Percentiles rank a stretch among this genome's conserved stretches.
phyloP scores from a whole-genome alignment of 2,329 filamentous ascomycete genomes.

The Phyllosticta capitalensis region DNA sequence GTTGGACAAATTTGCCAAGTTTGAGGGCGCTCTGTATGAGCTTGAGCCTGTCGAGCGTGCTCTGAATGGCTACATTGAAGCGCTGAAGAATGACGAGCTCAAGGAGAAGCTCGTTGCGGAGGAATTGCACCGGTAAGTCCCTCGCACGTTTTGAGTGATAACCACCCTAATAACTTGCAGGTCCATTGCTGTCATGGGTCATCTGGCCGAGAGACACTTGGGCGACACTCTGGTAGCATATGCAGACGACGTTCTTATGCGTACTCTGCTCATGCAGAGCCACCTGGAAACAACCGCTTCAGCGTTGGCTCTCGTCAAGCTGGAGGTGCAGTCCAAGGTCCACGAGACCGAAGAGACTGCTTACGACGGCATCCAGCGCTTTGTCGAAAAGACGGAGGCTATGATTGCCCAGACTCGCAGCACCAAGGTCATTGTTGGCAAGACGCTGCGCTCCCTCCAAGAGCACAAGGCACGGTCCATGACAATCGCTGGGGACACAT shows the following conservation, averaged over 20 bases:
- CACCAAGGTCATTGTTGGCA: conserved; percentile 72
- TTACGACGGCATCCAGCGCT: conserved; percentile 46
- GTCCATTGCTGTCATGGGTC: conserved; percentile 77
- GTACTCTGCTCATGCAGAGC: conserved; percentile 64
- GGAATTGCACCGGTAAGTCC: conserved; percentile 54
- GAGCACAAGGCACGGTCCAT: conserved; percentile 70
- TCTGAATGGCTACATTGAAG: conserved; percentile 80
- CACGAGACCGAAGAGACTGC: conserved; percentile 56
- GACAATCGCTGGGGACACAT: conserved; percentile 58
- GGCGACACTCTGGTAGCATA: conserved; percentile 59
- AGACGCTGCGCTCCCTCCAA: conserved; percentile 65
- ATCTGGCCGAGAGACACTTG: conserved; percentile 74
- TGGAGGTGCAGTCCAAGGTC: conserved; percentile 58
- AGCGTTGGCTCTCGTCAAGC: conserved; percentile 53
- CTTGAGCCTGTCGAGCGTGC: conserved; percentile 85
- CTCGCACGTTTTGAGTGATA: conserved; percentile 11
- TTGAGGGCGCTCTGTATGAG: conserved; percentile 74
- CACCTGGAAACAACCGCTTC: conserved; percentile 70
- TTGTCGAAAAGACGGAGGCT: conserved; percentile 60
- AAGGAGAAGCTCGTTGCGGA: conserved; percentile 74
- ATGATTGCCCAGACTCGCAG: conserved; percentile 69
- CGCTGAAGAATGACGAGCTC: conserved; percentile 71
- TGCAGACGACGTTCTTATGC: conserved; percentile 72
- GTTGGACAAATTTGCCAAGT: conserved; percentile 65
- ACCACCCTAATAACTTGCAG: conserved; percentile 14